Evolutionary conservation across 2,329 filamentous ascomycete genomes (phyloP).

Genomic region (Colletotrichum sp.): DNA sequence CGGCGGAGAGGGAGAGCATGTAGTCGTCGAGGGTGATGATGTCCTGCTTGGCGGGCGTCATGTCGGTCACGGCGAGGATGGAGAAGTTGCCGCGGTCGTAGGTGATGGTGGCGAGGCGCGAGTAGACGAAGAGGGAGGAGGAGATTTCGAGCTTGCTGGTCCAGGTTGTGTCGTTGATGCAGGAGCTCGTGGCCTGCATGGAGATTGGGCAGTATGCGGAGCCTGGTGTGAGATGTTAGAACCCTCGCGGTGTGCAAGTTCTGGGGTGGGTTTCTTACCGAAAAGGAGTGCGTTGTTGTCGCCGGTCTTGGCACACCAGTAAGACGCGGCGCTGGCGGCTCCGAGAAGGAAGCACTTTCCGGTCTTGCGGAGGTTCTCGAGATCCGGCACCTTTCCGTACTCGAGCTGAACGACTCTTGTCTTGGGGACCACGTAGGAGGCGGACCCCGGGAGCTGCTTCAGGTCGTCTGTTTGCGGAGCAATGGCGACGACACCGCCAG

Average conservation of each 20-base stretch:
- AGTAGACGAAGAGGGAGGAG: slow-evolving; percentile 6
- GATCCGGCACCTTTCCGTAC: slow-evolving; percentile 4
- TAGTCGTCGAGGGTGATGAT: background rate
- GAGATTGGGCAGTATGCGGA: slow-evolving; percentile 16
- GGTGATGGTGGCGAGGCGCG: slow-evolving; percentile 2
- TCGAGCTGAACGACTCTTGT: slow-evolving; percentile 1
- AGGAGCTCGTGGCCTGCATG: background rate
- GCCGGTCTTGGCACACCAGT: slow-evolving; percentile 5
- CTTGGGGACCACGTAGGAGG: background rate
- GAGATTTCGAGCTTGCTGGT: background rate
- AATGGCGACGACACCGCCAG: background rate
- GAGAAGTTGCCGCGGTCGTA: slow-evolving; percentile 17
- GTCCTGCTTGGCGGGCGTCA: background rate
- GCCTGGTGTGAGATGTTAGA: background rate
- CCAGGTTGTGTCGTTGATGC: slow-evolving; percentile 1
- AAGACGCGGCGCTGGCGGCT: slow-evolving; percentile 1
- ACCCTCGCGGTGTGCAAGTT: fast-evolving
- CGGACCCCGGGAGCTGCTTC: background rate
- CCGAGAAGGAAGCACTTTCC: slow-evolving; percentile 6
- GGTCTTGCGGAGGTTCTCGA: background rate
- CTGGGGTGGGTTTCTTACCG: too few species aligned
- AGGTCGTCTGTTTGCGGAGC: slow-evolving; percentile 7
- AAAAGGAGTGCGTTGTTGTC: background rate
- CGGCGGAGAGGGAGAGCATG: slow-evolving; percentile 7
- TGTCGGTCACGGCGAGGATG: slow-evolving; percentile 7